These are phyloP conservation scores for Clarireedia paspali DNA, from an alignment of 2,329 filamentous ascomycete species.

Conservation along the genomic window DNA sequence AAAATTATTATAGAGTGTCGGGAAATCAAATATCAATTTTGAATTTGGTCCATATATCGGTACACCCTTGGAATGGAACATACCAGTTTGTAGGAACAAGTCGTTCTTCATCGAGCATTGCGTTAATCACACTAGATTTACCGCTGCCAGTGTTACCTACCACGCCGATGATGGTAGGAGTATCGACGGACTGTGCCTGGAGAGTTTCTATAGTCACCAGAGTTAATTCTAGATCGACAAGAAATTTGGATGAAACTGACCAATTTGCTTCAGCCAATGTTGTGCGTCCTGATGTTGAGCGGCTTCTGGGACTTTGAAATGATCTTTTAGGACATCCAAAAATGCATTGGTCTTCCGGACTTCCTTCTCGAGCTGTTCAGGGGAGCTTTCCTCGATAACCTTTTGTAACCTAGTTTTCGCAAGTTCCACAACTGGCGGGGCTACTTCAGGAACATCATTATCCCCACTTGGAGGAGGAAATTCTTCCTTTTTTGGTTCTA, in stretches of 20 bases:
- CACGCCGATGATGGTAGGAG: slow-evolving; percentile 22
- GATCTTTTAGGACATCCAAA: slow-evolving; percentile 19
- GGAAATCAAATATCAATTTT: too few relatives aligned
- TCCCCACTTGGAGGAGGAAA: neutral
- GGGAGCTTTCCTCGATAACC: slow-evolving; percentile 15
- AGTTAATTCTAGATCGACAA: slow-evolving; percentile 10
- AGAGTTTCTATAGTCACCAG: neutral
- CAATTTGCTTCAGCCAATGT: slow-evolving; percentile 24
- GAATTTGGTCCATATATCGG: neutral
- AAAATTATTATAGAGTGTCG: too few relatives aligned
- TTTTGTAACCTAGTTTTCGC: slow-evolving; percentile 15
- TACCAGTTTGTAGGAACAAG: slow-evolving; percentile 33
- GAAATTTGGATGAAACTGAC: slow-evolving; percentile 1
- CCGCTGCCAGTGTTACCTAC: slow-evolving; percentile 25
- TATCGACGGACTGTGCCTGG: slow-evolving; percentile 17
- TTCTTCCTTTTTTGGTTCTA: neutral
- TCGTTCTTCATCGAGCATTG: slow-evolving; percentile 39
- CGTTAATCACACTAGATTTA: slow-evolving; percentile 23
- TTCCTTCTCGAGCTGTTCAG: slow-evolving; percentile 22
- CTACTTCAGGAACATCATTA: neutral
- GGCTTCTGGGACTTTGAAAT: slow-evolving; percentile 12
- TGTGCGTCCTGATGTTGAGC: slow-evolving; percentile 15
- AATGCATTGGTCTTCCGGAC: slow-evolving; percentile 17
- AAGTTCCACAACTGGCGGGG: neutral
- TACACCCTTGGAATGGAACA: neutral